Evolutionary conservation across 2,329 filamentous ascomycete species (phyloP), one percentile per base, ranked within the genome.

Genomic region (Pseudogymnoascus sp.): DNA sequence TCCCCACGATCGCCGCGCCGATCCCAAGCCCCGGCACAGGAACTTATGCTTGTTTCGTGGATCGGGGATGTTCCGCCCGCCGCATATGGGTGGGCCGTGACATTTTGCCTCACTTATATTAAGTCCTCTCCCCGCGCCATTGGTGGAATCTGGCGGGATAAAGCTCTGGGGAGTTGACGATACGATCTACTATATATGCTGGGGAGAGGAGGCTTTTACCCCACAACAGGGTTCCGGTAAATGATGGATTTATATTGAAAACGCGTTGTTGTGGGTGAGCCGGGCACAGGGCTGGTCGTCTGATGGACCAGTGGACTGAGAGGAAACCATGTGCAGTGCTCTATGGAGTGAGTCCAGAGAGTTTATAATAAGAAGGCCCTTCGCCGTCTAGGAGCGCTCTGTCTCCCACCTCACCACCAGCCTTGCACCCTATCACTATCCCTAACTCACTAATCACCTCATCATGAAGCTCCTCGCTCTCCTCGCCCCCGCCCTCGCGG

Each of bases 41-140:
- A 50, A 7, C 44, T 50, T 50, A 50, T 29, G 44, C 44, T 50
- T 50, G 44, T 50, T 50, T 50, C 44, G 44, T 50, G 44, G 44
- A 50, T 50, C 44, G 23, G 44, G 44, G 23, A 50, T 50, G 23
- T 50, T 50, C 40, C 40, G 40, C 40, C 19, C 4, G 10, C 40
- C 40, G 19, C 19, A 44, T 23, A n/a, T 23, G 40, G 40, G 19
- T 44, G 19, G 40, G 4, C 44, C 23, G 44, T 17, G 44, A 4
- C 26, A 23, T 29, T 50, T 50, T 50, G 23, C 44, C 13, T 50
- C 44, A 50, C 44, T 50, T 50, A 50, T 50, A 50, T 50, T 50
- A 50, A 50, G 23, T 31, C 21, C 23, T 29, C 23, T 2, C 4
- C 44, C 1, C 23, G 23, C 23, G 44, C 15, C 15, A 50, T 50